Evolutionary conservation across 495 filamentous ascomycete species (phyloP), one percentile per base, ranked within the genome.

Genomic region (Alectoria sarmentosa): DNA sequence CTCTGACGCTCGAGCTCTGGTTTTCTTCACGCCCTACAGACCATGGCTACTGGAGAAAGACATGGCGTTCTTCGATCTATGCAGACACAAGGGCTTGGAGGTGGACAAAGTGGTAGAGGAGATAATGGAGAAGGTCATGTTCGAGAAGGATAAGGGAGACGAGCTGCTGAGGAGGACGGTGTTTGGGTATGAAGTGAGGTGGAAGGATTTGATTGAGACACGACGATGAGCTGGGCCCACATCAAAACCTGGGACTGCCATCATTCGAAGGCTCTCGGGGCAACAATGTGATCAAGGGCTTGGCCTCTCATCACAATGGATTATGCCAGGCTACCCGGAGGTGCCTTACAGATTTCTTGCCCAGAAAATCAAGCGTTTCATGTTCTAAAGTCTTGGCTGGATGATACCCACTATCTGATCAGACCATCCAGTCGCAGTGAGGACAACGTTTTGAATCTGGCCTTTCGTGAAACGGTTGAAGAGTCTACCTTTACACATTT

Each of bases 1-100:
- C 10, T 63, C 68, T n/a, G 75, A 78, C 19, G 81, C 88, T 23
- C 81, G 78, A 54, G 92, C 91, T 2, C 76, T 91, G 68, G 92
- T 96, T 19, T 94, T 96, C 69, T 98, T 98, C 74, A 95, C 91
- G 0, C 90, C 90, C 3, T 95, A 98, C 76, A 79, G 94, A 66
- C 92, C 93, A 2, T 96, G 92, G 92, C 76, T 96, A 68, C 77
- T 88, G 66, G 82, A 89, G 61, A 87, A 89, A 74, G 94, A 96
- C 68, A 78, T 96, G 71, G 82, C 78, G 9, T 96, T 98, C 77
- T 96, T 98, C 70, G 86, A 90, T 32, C 69, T 90, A 55, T 88
- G 86, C 4, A 77, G 83, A 64, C 78, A 83, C 62, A 76, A 71
- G 49, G 91, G 91, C 0, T 89, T 96, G 64, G 71, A 66, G 6